These are phyloP conservation scores for Colletotrichum sp. DNA, from an alignment of 2,329 filamentous ascomycete species.

Conservation along the genomic window DNA sequence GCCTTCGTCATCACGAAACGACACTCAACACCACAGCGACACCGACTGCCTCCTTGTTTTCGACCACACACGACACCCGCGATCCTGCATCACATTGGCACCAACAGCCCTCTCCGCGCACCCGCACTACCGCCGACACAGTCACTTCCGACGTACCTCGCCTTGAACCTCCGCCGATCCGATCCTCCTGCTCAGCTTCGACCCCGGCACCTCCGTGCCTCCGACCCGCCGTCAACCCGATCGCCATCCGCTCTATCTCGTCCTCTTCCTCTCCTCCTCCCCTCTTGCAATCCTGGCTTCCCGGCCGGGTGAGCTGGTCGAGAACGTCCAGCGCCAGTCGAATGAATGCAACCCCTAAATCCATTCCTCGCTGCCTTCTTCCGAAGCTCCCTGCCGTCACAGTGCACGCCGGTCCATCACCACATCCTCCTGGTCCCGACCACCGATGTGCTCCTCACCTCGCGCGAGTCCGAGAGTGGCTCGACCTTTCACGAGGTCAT, in stretches of 20 bases:
- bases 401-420: conserved; percentile 91
- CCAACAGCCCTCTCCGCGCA: not conserved
- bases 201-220: conserved; percentile 3
- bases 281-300: conserved; percentile 20
- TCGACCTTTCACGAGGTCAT: conserved; percentile 79
- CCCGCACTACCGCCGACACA: not conserved
- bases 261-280: not conserved
- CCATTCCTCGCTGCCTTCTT: conserved; percentile 99
- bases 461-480: conserved; percentile 86
- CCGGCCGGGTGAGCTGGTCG: conserved; percentile 21
- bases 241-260: not conserved
- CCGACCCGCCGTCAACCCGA: not conserved
- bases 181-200: not conserved
- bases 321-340: conserved; percentile 21
- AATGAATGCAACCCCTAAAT: conserved; percentile 92
- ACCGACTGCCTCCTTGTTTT: not conserved
- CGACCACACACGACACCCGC: not conserved
- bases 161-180: not conserved
- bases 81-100: not conserved
- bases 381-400: conserved; percentile 88
- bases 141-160: not conserved
- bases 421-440: conserved; percentile 93
- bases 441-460: conserved; percentile 88
- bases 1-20: not conserved
- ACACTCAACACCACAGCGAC: not conserved